These are phyloP conservation scores for Cercis canadensis DNA, from an alignment of 306 rosid species.

Conservation along the genomic window DNA sequence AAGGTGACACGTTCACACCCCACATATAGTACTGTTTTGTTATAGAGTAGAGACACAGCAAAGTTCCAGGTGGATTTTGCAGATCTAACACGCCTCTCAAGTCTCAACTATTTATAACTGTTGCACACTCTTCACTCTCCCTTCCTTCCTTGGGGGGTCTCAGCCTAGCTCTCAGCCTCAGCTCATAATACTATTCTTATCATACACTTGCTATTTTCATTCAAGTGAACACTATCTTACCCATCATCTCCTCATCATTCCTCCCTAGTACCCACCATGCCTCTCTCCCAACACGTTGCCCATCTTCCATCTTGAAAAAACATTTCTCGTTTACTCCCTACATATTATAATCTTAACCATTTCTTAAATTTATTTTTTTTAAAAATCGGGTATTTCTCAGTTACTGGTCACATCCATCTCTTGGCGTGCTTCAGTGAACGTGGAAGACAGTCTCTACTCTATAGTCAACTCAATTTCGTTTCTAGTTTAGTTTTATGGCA, in stretches of 20 bases:
- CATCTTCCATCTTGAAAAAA: neutral
- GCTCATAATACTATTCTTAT: neutral
- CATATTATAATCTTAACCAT: no score
- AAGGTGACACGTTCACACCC: no score
- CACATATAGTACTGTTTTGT: neutral
- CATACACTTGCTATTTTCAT: no score
- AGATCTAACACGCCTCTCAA: neutral
- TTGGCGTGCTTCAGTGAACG: slow-evolving; percentile 53
- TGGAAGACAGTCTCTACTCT: slow-evolving; percentile 21
- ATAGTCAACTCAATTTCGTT: neutral
- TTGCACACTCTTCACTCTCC: neutral
- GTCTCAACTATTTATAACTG: neutral
- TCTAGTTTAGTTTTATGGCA: neutral
- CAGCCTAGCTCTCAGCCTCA: no score
- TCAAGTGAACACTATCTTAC: neutral
- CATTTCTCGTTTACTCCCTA: no score
- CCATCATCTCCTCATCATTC: slow-evolving; percentile 3
- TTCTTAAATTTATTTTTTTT: no score
- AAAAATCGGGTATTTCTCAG: no score
- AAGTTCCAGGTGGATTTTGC: neutral
- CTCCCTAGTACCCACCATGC: slow-evolving; percentile 1
- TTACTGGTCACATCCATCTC: slow-evolving; percentile 48
- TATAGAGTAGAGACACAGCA: neutral
- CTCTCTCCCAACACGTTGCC: neutral
- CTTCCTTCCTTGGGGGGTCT: neutral